phyloP scores from a whole-genome alignment of 441 rosid genomes.

The Syzygium syzygioides region DNA sequence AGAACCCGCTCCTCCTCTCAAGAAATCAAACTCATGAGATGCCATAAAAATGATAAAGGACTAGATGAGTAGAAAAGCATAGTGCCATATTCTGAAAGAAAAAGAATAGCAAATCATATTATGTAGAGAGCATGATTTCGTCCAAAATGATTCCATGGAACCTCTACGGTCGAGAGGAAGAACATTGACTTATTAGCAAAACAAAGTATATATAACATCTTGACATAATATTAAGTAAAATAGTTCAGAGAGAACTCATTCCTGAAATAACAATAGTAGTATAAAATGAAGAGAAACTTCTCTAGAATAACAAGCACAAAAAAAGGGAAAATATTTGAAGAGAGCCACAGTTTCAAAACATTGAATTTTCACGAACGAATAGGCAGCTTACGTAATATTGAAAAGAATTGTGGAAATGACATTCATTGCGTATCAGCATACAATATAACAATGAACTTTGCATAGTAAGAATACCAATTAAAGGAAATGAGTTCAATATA shows the following conservation, averaged over 20 bases:
- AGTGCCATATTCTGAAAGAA: background rate
- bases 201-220: background rate
- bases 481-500: no score
- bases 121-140: background rate
- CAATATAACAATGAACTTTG: background rate
- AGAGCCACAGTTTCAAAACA: no score
- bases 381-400: no score
- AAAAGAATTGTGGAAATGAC: no score
- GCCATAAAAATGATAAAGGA: background rate
- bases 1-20: background rate
- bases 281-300: no score
- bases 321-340: no score
- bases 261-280: no score
- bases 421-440: background rate
- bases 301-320: no score
- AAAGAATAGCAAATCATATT: background rate
- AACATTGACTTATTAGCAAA: background rate
- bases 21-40: background rate
- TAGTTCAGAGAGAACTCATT: background rate
- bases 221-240: no score
- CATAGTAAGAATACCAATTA: background rate
- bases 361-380: no score
- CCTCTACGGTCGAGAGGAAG: background rate
- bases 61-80: background rate
- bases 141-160: background rate